These are phyloP conservation scores for Ogataea kodamae DNA, from an alignment of 805 yeast species.

Conservation along the genomic window DNA sequence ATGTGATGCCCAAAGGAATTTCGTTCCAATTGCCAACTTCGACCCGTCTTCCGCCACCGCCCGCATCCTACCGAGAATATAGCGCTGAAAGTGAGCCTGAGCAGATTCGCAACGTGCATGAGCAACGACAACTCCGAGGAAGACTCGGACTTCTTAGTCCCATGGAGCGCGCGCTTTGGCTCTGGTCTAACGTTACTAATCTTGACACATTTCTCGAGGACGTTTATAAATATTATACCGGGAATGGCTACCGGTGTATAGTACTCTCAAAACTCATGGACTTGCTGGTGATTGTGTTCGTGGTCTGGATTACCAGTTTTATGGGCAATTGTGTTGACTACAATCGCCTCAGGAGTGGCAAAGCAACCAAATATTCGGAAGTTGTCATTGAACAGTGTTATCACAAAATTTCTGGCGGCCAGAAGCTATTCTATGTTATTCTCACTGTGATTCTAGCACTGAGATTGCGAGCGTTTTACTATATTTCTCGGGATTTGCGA, in stretches of 20 bases:
- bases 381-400: constrained; percentile 48
- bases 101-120: constrained; percentile 6
- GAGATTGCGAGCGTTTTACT: constrained; percentile 50
- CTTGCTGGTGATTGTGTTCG: constrained; percentile 71
- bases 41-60: constrained; percentile 20
- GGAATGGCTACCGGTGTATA: constrained; percentile 83
- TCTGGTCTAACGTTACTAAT: constrained; percentile 95
- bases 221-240: constrained; percentile 77
- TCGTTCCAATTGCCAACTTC: constrained; percentile 22
- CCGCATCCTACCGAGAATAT: constrained; percentile 12
- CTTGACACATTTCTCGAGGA: constrained; percentile 83
- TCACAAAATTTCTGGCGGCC: constrained; percentile 40
- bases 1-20: constrained; percentile 22
- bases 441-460: constrained; percentile 52
- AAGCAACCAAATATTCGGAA: constrained; percentile 37
- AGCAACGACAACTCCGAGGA: constrained; percentile 27
- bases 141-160: constrained; percentile 48
- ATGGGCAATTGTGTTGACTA: constrained; percentile 79
- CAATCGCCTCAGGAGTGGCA: constrained; percentile 27
- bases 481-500: constrained; percentile 61
- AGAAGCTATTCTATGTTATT: constrained; percentile 61
- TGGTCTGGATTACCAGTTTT: constrained; percentile 73
- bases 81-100: constrained; percentile 10
- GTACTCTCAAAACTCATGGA: constrained; percentile 62
- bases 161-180: constrained; percentile 80